A percentile compares a stretch with the other conserved stretches of the same genome.
phyloP scores from a whole-genome alignment of 2,329 filamentous ascomycete genomes.

The Juglanconis oblonga region DNA sequence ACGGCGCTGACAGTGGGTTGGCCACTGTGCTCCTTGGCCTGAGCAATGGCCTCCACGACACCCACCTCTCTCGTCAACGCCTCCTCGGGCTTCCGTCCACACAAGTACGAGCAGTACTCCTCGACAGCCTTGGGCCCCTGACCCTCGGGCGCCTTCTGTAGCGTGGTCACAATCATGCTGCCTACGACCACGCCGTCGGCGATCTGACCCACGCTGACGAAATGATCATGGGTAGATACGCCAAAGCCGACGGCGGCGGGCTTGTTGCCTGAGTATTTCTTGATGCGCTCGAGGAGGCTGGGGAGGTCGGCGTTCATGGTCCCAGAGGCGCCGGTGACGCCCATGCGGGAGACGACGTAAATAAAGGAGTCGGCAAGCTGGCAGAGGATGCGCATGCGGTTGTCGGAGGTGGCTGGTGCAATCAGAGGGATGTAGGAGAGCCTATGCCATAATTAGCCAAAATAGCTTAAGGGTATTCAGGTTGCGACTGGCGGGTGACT shows the following conservation, averaged over 20 bases:
- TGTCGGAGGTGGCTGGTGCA: slow-evolving; percentile 86
- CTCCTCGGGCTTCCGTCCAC: slow-evolving; percentile 42
- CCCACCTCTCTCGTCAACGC: slow-evolving; percentile 62
- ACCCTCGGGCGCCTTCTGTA: slow-evolving; percentile 66
- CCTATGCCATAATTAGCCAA: slow-evolving; percentile 37
- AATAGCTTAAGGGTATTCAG: too few species aligned
- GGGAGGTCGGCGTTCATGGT: slow-evolving; percentile 79
- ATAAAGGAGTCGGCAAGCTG: slow-evolving; percentile 97
- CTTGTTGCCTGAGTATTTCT: slow-evolving; percentile 86
- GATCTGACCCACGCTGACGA: slow-evolving; percentile 76
- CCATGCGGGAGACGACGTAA: slow-evolving; percentile 96
- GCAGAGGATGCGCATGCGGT: slow-evolving; percentile 93
- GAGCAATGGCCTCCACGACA: slow-evolving; percentile 65
- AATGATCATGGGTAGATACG: slow-evolving; percentile 93
- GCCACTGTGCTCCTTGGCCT: slow-evolving; percentile 56
- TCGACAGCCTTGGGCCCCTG: slow-evolving; percentile 71
- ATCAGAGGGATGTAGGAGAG: slow-evolving; percentile 97
- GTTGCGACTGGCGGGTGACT: slow-evolving; percentile 27
- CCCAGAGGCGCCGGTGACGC: slow-evolving; percentile 88
- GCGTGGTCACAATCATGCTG: slow-evolving; percentile 84
- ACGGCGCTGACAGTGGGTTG: slow-evolving; percentile 67
- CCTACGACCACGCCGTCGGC: slow-evolving; percentile 96
- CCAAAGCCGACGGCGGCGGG: slow-evolving; percentile 94
- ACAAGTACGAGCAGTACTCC: slow-evolving; percentile 76
- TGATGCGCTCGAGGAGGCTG: slow-evolving; percentile 77